Base-by-base conservation (phyloP, 345 rosid genomes). In the Erysimum cheiranthoides region DNA sequence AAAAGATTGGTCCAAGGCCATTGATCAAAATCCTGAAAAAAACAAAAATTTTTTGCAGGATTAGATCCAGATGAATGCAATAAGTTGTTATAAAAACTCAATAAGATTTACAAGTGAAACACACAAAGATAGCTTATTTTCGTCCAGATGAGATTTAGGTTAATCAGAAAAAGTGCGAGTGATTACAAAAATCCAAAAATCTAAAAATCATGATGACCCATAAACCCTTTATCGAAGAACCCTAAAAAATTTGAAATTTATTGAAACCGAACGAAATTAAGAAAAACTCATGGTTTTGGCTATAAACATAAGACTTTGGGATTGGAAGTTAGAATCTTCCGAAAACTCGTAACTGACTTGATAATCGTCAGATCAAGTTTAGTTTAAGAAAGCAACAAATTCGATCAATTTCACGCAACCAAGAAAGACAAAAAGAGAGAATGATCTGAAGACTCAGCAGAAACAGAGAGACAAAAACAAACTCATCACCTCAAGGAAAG, bases 1-100 rank as follows among this genome's bases (percentile, higher is more conserved):
- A 25, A 51, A 66, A 54, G 76, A 75, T 28, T 62, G 85, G 53
- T 83, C 52, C n/a, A 75, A 54, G 2, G 67, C 84, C 86, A 81
- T 83, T 35, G 38, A 16, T 57, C 40, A 10, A 61, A 76, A 62
- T 9, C 70, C 88, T 77, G 81, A 3, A 67, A 69, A 25, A 6
- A 3, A 16, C 6, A 1, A 21, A 5, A 14, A 4, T 25, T 53
- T 13, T 61, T 17, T 10, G 3, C 3, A 25, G 3, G 10, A 62
- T 76, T 53, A 60, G 75, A 76, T 49, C 51, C n/a, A 52, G 25
- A 69, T 51, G 66, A 69, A 4, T 28, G 12, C 35, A 27, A 59
- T 49, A 8, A 1, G 38, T 3, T 42, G 0, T 9, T n/a, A 8
- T 5, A 8, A 1, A 73, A 52, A 4, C 46, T 59, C 14, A 59